Percentiles rank a stretch among this genome's conserved stretches.
Conservation (phyloP, 106 monocot genomes). For the Hemerocallis citrina region DNA sequence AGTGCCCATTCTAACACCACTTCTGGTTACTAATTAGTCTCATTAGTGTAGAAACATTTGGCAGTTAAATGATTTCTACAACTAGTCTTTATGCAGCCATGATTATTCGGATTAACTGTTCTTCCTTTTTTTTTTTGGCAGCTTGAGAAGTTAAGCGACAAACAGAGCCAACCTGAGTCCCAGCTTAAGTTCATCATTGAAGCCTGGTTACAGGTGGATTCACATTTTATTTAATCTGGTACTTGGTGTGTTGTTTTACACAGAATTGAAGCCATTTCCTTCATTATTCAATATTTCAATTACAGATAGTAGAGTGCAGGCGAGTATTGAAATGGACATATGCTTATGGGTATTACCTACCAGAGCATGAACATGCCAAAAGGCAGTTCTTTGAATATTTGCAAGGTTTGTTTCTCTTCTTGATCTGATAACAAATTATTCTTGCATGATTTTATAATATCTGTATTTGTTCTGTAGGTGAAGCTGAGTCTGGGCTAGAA, state of each 20-base stretch:
- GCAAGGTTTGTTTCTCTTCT: constrained; percentile 51
- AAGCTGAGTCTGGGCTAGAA: constrained; percentile 96
- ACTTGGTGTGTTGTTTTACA: background rate
- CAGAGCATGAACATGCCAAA: constrained; percentile 88
- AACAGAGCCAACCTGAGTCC: constrained; percentile 62
- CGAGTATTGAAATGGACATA: constrained; percentile 98
- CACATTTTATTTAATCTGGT: background rate
- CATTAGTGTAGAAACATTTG: background rate
- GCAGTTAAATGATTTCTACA: background rate
- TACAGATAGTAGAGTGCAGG: constrained; percentile 95
- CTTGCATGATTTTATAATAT: constrained; percentile 1
- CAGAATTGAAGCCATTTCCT: background rate
- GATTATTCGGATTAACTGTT: too few species aligned
- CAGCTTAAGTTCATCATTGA: constrained; percentile 71
- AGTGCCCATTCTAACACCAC: background rate
- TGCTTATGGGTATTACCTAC: constrained; percentile 94
- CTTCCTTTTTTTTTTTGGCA: constrained; percentile 12
- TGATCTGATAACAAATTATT: background rate
- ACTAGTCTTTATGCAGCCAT: too few species aligned
- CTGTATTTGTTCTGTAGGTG: constrained; percentile 42
- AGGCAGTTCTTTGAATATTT: constrained; percentile 94
- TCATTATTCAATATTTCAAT: background rate
- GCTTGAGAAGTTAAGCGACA: constrained; percentile 64
- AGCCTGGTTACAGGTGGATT: constrained; percentile 62
- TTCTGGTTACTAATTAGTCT: background rate